A percentile compares a stretch with the other conserved stretches of the same genome.
phyloP scores from a whole-genome alignment of 2,329 filamentous ascomycete genomes.

The Ophiobolus disseminans region DNA sequence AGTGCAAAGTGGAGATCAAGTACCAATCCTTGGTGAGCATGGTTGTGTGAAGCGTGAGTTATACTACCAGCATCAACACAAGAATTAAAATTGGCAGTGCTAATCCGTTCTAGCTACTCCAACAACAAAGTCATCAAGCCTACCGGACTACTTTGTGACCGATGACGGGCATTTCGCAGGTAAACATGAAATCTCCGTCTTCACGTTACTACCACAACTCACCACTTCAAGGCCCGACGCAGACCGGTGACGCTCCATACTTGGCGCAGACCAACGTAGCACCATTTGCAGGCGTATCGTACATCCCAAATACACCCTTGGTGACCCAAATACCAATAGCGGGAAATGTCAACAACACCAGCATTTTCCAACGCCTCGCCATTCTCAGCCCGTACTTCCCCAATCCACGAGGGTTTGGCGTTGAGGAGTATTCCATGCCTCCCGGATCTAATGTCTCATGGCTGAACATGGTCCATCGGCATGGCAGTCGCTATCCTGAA shows the following conservation, averaged over 20 bases:
- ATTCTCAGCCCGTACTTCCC: constrained; percentile 74
- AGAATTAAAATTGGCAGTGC: constrained; percentile 1
- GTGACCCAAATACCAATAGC: constrained; percentile 74
- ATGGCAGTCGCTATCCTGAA: constrained; percentile 74
- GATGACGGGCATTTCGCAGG: constrained; percentile 40
- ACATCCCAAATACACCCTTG: constrained; percentile 72
- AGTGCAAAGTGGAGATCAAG: constrained; percentile 20
- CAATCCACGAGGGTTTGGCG: constrained; percentile 72
- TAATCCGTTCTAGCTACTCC: constrained; percentile 24
- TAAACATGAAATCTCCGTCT: constrained; percentile 6
- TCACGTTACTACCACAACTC: neutral
- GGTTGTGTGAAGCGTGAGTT: constrained; percentile 31
- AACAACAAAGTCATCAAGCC: constrained; percentile 25
- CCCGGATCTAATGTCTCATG: constrained; percentile 71
- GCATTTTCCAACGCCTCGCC: constrained; percentile 75
- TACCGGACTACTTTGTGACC: constrained; percentile 45
- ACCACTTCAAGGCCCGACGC: constrained; percentile 63
- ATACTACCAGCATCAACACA: neutral
- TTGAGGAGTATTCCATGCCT: constrained; percentile 73
- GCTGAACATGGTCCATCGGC: constrained; percentile 75
- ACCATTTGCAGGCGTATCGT: constrained; percentile 66
- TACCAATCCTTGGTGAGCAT: constrained; percentile 21
- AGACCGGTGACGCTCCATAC: constrained; percentile 74
- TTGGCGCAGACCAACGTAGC: constrained; percentile 74
- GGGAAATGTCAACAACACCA: constrained; percentile 64